phyloP scores from a whole-genome alignment of 208 protist species.

The Acanthamoeba rhysodes region DNA sequence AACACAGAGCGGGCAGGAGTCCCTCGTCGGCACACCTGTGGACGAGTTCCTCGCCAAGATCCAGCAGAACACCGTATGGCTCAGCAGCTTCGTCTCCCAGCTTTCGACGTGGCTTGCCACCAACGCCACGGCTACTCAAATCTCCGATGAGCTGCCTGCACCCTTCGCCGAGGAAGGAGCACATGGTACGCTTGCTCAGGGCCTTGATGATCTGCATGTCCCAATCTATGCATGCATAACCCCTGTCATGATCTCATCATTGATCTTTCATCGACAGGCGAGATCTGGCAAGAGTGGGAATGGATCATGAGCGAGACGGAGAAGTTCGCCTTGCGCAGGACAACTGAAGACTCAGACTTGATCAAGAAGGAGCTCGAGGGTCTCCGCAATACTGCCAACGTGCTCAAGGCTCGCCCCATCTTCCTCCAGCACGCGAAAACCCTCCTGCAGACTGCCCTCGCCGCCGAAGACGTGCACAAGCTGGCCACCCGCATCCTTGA shows the following conservation, averaged over 20 bases:
- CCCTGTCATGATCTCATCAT: background rate
- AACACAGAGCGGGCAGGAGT: conserved; percentile 23
- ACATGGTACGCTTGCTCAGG: background rate
- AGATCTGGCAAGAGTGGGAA: conserved; percentile 71
- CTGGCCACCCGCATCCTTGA: conserved; percentile 10
- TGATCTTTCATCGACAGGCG: background rate
- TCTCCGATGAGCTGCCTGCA: background rate
- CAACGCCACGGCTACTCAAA: background rate
- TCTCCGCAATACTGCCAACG: conserved; percentile 55
- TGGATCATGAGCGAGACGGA: conserved; percentile 72
- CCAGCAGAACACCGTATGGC: conserved; percentile 33
- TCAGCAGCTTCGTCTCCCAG: conserved; percentile 40
- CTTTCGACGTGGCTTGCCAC: conserved; percentile 40
- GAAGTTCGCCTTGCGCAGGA: conserved; percentile 35
- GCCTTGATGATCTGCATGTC: background rate
- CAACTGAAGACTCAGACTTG: background rate
- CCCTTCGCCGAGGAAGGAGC: conserved; percentile 23
- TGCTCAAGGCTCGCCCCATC: conserved; percentile 49
- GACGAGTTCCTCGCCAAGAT: conserved; percentile 34
- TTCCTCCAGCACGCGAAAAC: conserved; percentile 45
- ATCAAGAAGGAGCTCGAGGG: conserved; percentile 52
- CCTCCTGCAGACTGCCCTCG: background rate
- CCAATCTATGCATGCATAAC: background rate
- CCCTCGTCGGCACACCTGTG: background rate
- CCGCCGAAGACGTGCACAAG: conserved; percentile 53